A percentile compares a stretch with the other conserved stretches of the same genome.
These are phyloP conservation scores for Venturia asperata DNA, from an alignment of 2,329 filamentous ascomycete genomes.

Conservation along the genomic window DNA sequence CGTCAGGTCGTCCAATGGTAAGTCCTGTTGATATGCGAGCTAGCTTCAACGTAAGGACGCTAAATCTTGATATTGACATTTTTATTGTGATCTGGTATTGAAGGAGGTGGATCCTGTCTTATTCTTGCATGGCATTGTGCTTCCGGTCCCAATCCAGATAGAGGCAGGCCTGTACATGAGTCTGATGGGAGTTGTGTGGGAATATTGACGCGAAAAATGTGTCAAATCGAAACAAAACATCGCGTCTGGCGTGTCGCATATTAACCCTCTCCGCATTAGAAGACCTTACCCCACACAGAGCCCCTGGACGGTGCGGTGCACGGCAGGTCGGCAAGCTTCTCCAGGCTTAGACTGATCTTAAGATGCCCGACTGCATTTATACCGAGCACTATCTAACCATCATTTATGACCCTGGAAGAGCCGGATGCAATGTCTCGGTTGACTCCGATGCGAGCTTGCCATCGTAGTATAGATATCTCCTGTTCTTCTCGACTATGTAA, in stretches of 20 bases:
- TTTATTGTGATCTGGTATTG: not conserved
- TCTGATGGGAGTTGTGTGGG: not conserved
- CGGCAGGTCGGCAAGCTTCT: conserved; percentile 2
- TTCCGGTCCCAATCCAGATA: not conserved
- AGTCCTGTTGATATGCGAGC: not conserved
- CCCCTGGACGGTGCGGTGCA: not conserved
- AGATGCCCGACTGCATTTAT: not conserved
- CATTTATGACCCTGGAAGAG: not conserved
- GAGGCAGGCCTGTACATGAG: not conserved
- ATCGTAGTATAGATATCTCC: too few relatives aligned
- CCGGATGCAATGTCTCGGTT: too few relatives aligned
- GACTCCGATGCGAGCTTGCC: too few relatives aligned
- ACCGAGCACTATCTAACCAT: not conserved
- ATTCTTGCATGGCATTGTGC: not conserved
- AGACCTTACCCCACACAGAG: not conserved
- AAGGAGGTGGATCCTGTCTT: not conserved
- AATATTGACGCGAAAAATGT: not conserved
- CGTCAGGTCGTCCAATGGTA: not conserved
- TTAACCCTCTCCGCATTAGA: not conserved
- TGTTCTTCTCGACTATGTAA: too few relatives aligned
- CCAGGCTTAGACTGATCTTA: not conserved
- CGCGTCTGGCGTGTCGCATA: not conserved
- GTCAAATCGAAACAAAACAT: not conserved
- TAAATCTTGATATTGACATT: not conserved
- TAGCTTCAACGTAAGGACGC: not conserved